These are phyloP conservation scores for Neocallimastix lanati DNA, from an alignment of 192 early-diverging fungal species.

Conservation along the genomic window DNA sequence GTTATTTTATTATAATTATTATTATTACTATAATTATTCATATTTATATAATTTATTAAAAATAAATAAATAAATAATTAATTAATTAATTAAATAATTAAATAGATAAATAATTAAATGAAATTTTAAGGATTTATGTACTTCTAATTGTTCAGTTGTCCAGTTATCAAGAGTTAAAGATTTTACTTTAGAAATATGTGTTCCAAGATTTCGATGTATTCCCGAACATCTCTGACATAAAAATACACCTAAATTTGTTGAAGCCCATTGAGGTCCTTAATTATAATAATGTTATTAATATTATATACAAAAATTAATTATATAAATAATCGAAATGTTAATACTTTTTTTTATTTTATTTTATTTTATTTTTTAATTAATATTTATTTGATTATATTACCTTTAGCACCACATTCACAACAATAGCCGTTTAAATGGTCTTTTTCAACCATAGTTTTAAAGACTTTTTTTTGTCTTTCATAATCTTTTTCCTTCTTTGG, in stretches of 20 bases:
- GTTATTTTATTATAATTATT: too few species aligned
- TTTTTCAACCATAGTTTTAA: slow-evolving; percentile 37
- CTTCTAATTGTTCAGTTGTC: slow-evolving; percentile 68
- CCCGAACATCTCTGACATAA: slow-evolving; percentile 83
- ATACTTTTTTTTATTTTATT: too few species aligned
- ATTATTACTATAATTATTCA: too few species aligned
- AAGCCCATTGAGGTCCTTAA: slow-evolving; percentile 72
- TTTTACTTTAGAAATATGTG: slow-evolving; percentile 78
- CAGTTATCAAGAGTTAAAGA: slow-evolving; percentile 76
- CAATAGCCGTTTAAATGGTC: slow-evolving; percentile 51
- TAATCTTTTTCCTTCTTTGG: slow-evolving; percentile 30
- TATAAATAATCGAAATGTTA: too few species aligned
- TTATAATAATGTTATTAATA: background rate
- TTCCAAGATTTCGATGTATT: slow-evolving; percentile 44
- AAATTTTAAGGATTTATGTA: too few species aligned
- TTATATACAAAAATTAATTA: too few species aligned
- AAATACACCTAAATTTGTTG: slow-evolving; percentile 80
- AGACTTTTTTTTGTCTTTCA: slow-evolving; percentile 49
- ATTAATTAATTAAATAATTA: too few species aligned
- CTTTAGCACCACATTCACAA: slow-evolving; percentile 55
- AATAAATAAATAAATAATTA: too few species aligned
- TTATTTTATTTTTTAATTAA: too few species aligned
- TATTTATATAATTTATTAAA: too few species aligned
- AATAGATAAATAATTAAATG: too few species aligned
- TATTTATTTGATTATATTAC: too few species aligned